phyloP scores from a whole-genome alignment of 163 green algal genomes.

The Coccomyxa subellipsoidea region DNA sequence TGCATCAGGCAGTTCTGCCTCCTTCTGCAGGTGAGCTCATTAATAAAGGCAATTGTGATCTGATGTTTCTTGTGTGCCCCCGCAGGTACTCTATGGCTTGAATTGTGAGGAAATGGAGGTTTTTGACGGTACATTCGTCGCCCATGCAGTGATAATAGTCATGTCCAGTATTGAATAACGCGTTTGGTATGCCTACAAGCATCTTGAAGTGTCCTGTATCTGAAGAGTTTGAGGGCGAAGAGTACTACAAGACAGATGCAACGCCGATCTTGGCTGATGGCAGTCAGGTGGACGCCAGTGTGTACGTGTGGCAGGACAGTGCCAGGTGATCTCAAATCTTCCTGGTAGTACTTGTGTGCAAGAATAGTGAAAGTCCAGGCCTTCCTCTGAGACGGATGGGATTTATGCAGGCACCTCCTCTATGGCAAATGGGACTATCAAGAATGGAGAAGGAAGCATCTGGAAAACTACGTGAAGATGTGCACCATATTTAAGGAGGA shows the following conservation, averaged over 20 bases:
- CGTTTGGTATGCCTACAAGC: not conserved
- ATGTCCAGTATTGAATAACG: not conserved
- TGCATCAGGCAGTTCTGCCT: not conserved
- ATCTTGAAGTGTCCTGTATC: not conserved
- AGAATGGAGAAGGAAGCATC: slow-evolving; percentile 16
- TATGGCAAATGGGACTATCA: slow-evolving; percentile 33
- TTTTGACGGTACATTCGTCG: slow-evolving; percentile 12
- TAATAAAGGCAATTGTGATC: not conserved
- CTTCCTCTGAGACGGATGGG: not conserved
- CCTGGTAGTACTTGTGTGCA: not conserved
- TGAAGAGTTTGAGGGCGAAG: slow-evolving; percentile 36
- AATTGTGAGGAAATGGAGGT: slow-evolving; percentile 7
- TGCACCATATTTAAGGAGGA: slow-evolving; percentile 1
- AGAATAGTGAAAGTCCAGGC: not conserved
- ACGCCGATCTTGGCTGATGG: slow-evolving; percentile 15
- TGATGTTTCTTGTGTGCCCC: too few species aligned
- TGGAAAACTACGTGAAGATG: slow-evolving; percentile 16
- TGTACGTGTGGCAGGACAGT: slow-evolving; percentile 32
- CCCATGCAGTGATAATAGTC: too few species aligned
- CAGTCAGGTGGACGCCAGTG: not conserved
- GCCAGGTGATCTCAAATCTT: slow-evolving; percentile 3
- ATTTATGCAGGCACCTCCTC: slow-evolving; percentile 21
- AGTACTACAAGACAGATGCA: slow-evolving; percentile 21
- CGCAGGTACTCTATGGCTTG: slow-evolving; percentile 20
- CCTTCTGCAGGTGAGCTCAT: not conserved